Base-by-base conservation (phyloP, 768 basidiomycete species). In the Agrocybe chaxingu region DNA sequence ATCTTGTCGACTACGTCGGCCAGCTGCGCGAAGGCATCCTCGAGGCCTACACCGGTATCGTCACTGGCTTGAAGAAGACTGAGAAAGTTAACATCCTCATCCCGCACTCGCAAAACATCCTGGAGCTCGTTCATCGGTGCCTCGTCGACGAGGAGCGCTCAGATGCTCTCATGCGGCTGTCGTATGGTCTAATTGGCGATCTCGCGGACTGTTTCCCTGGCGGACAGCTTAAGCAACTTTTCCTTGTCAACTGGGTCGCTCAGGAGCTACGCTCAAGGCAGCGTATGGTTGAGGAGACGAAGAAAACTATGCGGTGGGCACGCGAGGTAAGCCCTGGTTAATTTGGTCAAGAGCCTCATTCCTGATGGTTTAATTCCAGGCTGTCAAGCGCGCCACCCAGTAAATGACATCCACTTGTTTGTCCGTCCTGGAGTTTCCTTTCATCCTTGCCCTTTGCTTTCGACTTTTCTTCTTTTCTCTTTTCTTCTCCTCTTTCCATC, bases 31-130 rank as follows among this genome's bases (percentile, higher is more conserved):
- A 98, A 61, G 93, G 93, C 40, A 98, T 99, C 57, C 73, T 98
- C 31, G 97, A 99, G 67, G 96, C 97, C 2, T 98, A 97, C 62
- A 96, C 91, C 4, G 95, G 96, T 19, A 87, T 99, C 55, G 85
- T 98, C 52, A 87, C 91, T 34, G 94, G 89, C 0, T 73, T 98
- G 63, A 95, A 94, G 75, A 84, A 83, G 59, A 88, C 87, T 1
- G 80, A 82, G 16, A 85, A 92, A 72, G 80, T 92, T 90, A 58
- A 65, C 7, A 65, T 87, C 12, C 76, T 96, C 44, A 70, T 92
- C 13, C 79, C 85, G 7, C 84, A 95, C 62, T 79, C 87, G 2
- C 74, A 74, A 19, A 76, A 74, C 38, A 87, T 98, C 51, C 77
- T 98, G 53, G 84, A 95, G 58, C 78, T 98, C 34, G 76, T 90